Evolutionary conservation across 176 grass and related monocot genomes (phyloP), one percentile per base, ranked within the genome.

Genomic region (Musa beccarii): DNA sequence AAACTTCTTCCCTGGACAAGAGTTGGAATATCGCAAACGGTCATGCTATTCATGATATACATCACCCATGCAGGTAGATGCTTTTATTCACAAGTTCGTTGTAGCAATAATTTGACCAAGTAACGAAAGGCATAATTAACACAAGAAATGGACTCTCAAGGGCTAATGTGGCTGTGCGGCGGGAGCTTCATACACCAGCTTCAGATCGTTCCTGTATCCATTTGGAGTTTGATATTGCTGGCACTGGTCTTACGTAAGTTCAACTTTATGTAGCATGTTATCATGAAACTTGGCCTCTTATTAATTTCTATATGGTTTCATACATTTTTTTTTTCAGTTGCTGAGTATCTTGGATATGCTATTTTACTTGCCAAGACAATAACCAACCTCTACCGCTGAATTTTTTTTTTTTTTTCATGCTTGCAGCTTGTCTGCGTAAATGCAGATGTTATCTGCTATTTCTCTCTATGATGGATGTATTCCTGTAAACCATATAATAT

Each of bases 181-280:
- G 70, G 79, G 93, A 96, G 72, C 93, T 96, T 75, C 93, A 96
- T 70, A 90, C 87, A 50, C 79, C 85, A 78, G 83, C 93, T 88
- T 96, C 93, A 74, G 87, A 92, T 68, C 89, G 93, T 59, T 96
- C 93, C 34, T 92, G 89, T 79, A 92, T 85, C 79, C 93, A 92
- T 81, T 81, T 96, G 81, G 93, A 96, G 82, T 92, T 96, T 51
- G 93, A 96, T 81, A 85, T 96, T 85, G 83, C 81, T 84, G 83
- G 87, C 71, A 85, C 87, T 28, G 81, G 85, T 82, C 87, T 96
- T 76, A 83, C 1, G 93, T 96, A 90, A 90, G 92, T 78, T 53
- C 12, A 53, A 53, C 5, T 71, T 20, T 11, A 22, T 72, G 10
- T 59, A 59, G 11, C 34, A 34, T 11, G 6, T 49, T 8, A 70